Evolutionary conservation across 2,329 filamentous ascomycete genomes (phyloP).

Genomic region (Nannizzia gypsea): DNA sequence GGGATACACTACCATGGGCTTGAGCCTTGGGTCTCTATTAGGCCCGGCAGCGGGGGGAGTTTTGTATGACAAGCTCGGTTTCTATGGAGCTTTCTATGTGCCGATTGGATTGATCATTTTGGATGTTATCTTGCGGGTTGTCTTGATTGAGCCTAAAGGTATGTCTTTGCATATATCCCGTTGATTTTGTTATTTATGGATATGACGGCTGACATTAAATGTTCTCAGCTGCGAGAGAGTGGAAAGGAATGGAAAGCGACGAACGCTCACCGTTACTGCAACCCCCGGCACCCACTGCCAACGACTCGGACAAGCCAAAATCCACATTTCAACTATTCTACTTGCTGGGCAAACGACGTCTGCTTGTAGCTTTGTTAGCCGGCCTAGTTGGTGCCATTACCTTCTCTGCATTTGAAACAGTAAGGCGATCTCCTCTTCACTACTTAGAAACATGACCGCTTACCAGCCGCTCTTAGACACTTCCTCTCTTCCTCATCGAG

Average conservation of each 20-base stretch:
- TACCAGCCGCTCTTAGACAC: neutral
- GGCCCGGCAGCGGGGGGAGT: constrained; percentile 50
- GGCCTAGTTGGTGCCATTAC: neutral
- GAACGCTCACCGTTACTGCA: neutral
- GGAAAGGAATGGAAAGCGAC: neutral
- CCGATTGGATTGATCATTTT: constrained; percentile 43
- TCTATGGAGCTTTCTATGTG: constrained; percentile 47
- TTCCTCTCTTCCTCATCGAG: neutral
- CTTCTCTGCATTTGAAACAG: neutral
- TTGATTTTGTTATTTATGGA: neutral
- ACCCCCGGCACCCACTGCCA: neutral
- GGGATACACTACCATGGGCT: constrained; percentile 45
- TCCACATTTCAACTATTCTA: neutral
- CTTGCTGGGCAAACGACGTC: neutral
- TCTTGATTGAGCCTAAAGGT: constrained; percentile 32
- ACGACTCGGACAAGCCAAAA: neutral
- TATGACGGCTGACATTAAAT: neutral
- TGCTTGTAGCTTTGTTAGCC: neutral
- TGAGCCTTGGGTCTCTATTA: constrained; percentile 45
- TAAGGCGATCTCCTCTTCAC: neutral
- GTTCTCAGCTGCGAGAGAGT: neutral
- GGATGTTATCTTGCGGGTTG: constrained; percentile 49
- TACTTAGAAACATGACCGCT: neutral
- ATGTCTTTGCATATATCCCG: neutral
- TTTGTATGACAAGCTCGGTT: constrained; percentile 48